phyloP scores from a whole-genome alignment of 2,329 filamentous ascomycete species.

The Leptodontidium sp. region DNA sequence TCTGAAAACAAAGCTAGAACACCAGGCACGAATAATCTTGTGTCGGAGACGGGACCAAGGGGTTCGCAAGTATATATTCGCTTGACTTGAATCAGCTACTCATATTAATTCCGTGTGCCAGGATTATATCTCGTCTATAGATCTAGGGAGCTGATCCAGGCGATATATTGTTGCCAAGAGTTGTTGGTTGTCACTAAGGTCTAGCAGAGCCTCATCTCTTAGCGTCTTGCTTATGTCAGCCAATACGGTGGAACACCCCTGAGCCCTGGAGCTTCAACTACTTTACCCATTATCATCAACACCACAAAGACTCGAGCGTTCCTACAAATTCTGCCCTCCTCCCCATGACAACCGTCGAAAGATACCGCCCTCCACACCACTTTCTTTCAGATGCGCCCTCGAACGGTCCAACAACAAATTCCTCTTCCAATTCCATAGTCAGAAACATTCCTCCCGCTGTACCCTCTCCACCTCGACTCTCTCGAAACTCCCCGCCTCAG shows the following conservation, averaged over 20 bases:
- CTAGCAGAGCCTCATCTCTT: neutral
- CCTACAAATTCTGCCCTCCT: slow-evolving; percentile 32
- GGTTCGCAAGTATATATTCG: too few species aligned
- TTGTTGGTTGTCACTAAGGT: neutral
- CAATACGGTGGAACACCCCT: neutral
- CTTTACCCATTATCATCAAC: neutral
- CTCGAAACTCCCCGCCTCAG: slow-evolving; percentile 61
- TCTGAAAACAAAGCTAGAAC: too few species aligned
- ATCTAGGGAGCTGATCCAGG: too few species aligned
- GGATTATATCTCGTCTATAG: too few species aligned
- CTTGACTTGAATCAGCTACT: too few species aligned
- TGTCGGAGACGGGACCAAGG: too few species aligned
- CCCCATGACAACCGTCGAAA: slow-evolving; percentile 66
- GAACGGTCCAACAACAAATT: slow-evolving; percentile 49
- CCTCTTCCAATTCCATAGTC: slow-evolving; percentile 57
- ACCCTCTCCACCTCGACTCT: slow-evolving; percentile 66
- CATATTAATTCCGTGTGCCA: too few species aligned
- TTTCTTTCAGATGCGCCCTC: slow-evolving; percentile 42
- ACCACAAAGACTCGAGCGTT: slow-evolving; percentile 9
- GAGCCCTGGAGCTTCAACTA: neutral
- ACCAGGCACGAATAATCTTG: too few species aligned
- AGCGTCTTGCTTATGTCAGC: slow-evolving; percentile 16
- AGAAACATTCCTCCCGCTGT: slow-evolving; percentile 66
- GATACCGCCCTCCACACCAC: slow-evolving; percentile 54
- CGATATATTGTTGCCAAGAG: too few species aligned